Conservation (phyloP, 78 protist species). For the Diacronema lutheri region DNA sequence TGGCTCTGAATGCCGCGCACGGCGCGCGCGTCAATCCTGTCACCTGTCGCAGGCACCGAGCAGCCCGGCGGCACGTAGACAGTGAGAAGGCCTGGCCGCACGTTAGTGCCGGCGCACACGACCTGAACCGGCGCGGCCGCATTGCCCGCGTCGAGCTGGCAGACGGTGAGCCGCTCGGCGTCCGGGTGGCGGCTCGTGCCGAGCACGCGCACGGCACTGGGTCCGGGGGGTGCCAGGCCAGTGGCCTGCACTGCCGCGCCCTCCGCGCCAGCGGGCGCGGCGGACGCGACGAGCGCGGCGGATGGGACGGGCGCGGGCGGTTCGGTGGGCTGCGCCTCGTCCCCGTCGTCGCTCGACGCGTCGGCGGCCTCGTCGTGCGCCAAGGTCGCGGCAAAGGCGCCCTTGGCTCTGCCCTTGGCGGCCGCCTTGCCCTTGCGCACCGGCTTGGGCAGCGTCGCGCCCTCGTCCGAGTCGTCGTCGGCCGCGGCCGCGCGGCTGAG, state of each 20-base stretch:
- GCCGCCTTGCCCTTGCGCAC: neutral
- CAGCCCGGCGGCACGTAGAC: neutral
- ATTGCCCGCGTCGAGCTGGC: neutral
- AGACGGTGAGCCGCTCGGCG: neutral
- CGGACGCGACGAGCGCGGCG: no score
- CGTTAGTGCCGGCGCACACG: slow-evolving; percentile 1
- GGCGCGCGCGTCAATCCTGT: neutral
- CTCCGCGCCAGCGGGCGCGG: no score
- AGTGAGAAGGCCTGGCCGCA: neutral
- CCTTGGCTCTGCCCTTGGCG: no score
- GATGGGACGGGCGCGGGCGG: no score
- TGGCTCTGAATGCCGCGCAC: neutral
- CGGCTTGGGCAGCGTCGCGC: neutral
- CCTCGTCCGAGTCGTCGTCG: neutral
- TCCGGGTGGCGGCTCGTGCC: neutral
- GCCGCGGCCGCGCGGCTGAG: no score
- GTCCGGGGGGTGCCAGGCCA: no score
- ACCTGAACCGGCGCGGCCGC: neutral
- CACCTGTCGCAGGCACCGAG: neutral
- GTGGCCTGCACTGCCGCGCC: no score
- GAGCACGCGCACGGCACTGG: neutral
- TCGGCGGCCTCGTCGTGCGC: no score
- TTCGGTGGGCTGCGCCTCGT: no score
- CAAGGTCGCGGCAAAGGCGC: no score
- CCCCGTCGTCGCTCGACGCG: no score